Percentiles rank a stretch among this genome's conserved stretches.
phyloP scores from a whole-genome alignment of 176 grass and related monocot genomes.

The Triticum timopheevii region DNA sequence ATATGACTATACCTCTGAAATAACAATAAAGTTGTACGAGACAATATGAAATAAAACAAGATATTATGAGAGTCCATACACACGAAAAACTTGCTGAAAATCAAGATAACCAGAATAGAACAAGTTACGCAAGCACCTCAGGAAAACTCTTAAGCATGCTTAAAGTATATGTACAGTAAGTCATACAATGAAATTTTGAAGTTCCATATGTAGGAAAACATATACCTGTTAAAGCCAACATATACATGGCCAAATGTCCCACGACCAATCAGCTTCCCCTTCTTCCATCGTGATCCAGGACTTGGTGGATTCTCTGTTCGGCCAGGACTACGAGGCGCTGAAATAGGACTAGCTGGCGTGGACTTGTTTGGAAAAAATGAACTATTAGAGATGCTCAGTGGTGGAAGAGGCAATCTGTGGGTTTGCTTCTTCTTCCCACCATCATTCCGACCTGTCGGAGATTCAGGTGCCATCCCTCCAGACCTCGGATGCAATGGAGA shows the following conservation, averaged over 20 bases:
- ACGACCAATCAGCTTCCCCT: conserved; percentile 88
- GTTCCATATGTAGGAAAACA: conserved; percentile 19
- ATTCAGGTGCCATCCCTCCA: conserved; percentile 89
- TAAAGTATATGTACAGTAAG: background rate
- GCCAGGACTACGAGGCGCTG: conserved; percentile 76
- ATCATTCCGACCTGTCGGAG: conserved; percentile 64
- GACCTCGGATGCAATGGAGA: conserved; percentile 91
- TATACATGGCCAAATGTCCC: conserved; percentile 99
- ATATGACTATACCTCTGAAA: background rate
- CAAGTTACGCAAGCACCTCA: background rate
- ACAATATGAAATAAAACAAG: background rate
- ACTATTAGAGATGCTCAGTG: conserved; percentile 72
- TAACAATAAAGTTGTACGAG: background rate
- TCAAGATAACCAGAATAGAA: conserved; percentile 14
- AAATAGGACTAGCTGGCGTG: conserved; percentile 60
- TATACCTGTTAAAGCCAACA: conserved; percentile 97
- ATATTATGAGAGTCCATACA: background rate
- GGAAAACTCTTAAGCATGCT: conserved; percentile 17
- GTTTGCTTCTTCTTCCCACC: conserved; percentile 89
- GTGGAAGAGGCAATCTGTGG: conserved; percentile 89
- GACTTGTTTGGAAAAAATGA: conserved; percentile 81
- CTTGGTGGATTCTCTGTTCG: conserved; percentile 77
- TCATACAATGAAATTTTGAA: background rate
- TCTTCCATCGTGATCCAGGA: conserved; percentile 94
- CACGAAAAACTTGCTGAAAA: background rate